Base-by-base conservation (phyloP, 257 asterid genomes). In the Nicotiana obtusifolia region DNA sequence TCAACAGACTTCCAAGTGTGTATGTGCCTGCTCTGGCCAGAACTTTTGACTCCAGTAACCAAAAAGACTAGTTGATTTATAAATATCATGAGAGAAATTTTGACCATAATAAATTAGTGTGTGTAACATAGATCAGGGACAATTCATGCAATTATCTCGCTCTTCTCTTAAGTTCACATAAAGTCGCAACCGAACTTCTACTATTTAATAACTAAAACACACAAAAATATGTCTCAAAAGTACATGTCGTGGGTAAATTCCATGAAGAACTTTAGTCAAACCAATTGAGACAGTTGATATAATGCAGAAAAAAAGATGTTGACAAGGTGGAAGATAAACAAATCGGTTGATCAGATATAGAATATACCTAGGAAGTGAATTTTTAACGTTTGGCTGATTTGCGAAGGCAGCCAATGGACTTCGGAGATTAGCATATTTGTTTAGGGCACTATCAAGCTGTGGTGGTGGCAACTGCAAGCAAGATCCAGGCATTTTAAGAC, bases 391-490 rank as follows among this genome's bases (percentile, higher is more conserved):
- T 62, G 97, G 87, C 84, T 94, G 97, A 77, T 86, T 91, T 19
- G 88, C 90, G 61, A 88, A 94, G 84, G 91, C 89, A 81, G 88
- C 76, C 79, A 96, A 88, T 11, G 97, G 97, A 52, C 93, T 93
- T 59, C 98, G 98, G 28, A 96, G 94, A 86, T 84, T 88, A 10
- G 95, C 84, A 84, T 96, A 91, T 88, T 91, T 96, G 92, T 91
- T 92, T 81, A 96, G 86, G 84, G 97, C 92, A 88, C 95, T 88
- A 86, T 94, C 99, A 83, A 96, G 94, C 87, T 91, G 99, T 8
- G 95, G 90, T n/a, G 97, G 83, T 54, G 99, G 99, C 87, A 96
- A 90, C 99, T 96, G 97, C 93, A 88, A 84, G 64, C 77, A 89
- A 85, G 83, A 59, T 52, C 49, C 56, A 64, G 66, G 68, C 82